phyloP scores from a whole-genome alignment of 2,329 filamentous ascomycete genomes.

The Talaromyces marneffei region DNA sequence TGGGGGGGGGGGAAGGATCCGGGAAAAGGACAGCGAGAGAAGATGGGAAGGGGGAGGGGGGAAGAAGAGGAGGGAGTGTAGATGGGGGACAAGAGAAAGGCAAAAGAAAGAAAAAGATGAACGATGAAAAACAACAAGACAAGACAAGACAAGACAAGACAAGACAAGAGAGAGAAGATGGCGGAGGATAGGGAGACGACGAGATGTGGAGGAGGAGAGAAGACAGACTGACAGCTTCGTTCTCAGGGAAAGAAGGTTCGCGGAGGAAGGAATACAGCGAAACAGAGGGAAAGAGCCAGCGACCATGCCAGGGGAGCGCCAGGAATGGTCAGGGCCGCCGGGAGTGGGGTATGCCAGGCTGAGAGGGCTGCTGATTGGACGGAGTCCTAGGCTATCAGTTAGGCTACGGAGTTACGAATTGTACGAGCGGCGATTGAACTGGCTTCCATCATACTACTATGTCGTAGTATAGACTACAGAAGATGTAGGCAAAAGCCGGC shows the following conservation, averaged over 20 bases:
- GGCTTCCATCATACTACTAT: not conserved
- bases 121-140: constrained; percentile 11
- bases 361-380: not conserved
- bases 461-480: too few relatives aligned
- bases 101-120: constrained; percentile 8
- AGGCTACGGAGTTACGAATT: not conserved
- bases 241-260: not conserved
- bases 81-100: constrained; percentile 17
- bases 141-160: constrained; percentile 19
- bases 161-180: constrained; percentile 25
- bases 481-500: not conserved
- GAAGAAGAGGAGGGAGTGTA: constrained; percentile 12
- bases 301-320: constrained; percentile 23
- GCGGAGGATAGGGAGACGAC: constrained; percentile 31
- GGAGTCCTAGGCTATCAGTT: not conserved
- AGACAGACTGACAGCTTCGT: constrained; percentile 19
- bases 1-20: not conserved
- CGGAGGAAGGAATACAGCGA: constrained; percentile 2
- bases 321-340: constrained; percentile 7
- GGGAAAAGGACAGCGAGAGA: not conserved
- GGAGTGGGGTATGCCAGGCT: not conserved
- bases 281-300: constrained; percentile 25
- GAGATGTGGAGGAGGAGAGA: constrained; percentile 25
- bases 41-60: not conserved
- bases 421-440: not conserved